phyloP scores from a whole-genome alignment of 2,329 filamentous ascomycete genomes.

The Nigrospora osmanthi region DNA sequence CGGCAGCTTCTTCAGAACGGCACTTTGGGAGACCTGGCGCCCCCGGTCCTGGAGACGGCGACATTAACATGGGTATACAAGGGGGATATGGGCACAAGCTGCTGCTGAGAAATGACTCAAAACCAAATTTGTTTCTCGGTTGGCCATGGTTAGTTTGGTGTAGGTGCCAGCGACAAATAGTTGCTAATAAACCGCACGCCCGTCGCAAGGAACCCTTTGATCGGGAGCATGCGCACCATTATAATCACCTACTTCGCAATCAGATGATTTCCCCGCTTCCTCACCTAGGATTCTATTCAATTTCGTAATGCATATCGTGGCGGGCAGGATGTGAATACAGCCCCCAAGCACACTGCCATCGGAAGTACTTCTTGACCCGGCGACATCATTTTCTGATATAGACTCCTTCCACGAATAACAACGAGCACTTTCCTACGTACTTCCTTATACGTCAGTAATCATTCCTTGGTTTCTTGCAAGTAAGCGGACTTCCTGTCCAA shows the following conservation, averaged over 20 bases:
- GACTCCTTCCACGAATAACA: no score
- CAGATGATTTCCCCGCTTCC: no score
- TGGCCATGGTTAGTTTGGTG: background rate
- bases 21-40: conserved; percentile 7
- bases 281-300: background rate
- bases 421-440: no score
- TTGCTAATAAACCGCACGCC: background rate
- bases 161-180: no score
- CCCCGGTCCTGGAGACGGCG: conserved; percentile 19
- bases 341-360: no score
- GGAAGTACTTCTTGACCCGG: no score
- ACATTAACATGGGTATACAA: conserved; percentile 23
- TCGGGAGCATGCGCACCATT: background rate
- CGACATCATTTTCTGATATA: no score
- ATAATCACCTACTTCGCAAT: background rate
- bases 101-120: background rate
- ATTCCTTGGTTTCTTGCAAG: no score
- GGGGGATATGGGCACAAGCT: conserved; percentile 8
- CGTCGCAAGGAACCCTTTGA: background rate
- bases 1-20: conserved; percentile 11
- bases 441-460: no score
- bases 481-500: no score
- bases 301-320: no score
- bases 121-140: background rate
- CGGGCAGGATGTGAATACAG: no score